Evolutionary conservation across 176 grass and related monocot genomes (phyloP).

Genomic region (Hyparrhenia diplandra): DNA sequence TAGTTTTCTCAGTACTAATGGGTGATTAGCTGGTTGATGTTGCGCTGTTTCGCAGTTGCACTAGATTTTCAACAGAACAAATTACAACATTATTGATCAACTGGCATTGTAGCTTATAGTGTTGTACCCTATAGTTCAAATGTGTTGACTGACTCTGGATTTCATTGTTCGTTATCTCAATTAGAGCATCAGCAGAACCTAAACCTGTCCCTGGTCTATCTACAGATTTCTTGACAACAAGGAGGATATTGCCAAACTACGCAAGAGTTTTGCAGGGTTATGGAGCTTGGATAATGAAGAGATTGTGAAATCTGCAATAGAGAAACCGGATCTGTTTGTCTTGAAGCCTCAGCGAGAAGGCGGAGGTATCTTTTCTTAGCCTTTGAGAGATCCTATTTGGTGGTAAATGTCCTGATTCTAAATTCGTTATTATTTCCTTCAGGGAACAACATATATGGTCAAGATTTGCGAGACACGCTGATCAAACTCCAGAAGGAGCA

Average conservation of each 20-base stretch:
- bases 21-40: neutral
- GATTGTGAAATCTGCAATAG: conserved; percentile 61
- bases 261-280: conserved; percentile 85
- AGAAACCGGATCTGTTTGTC: conserved; percentile 84
- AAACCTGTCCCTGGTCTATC: conserved; percentile 1
- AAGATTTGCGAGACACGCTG: conserved; percentile 55
- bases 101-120: neutral
- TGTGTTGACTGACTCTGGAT: neutral
- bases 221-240: conserved; percentile 77
- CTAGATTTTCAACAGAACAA: neutral
- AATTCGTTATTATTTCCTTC: conserved; percentile 25
- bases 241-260: conserved; percentile 65
- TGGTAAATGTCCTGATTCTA: neutral
- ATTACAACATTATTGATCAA: neutral
- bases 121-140: neutral
- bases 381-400: neutral
- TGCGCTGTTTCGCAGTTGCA: neutral
- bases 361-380: conserved; percentile 49
- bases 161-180: neutral
- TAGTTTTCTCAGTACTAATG: neutral
- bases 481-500: conserved; percentile 55
- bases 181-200: neutral
- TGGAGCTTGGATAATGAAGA: conserved; percentile 96
- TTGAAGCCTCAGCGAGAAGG: conserved; percentile 93
- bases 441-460: conserved; percentile 91